Evolutionary conservation across 495 filamentous ascomycete species (phyloP), one percentile per base, ranked within the genome.

Genomic region (Cetradonia linearis): DNA sequence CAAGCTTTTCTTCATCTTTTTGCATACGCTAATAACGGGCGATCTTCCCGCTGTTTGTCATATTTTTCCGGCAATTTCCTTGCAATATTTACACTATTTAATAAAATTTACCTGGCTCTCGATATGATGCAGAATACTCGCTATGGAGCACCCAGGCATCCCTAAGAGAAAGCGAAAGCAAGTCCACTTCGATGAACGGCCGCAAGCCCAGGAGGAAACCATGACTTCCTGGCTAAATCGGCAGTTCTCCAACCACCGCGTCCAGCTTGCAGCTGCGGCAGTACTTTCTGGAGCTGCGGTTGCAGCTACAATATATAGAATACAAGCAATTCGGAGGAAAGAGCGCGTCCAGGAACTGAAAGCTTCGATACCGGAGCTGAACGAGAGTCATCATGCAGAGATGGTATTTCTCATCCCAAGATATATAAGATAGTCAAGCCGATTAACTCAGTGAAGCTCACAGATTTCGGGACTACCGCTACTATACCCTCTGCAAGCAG

Each of bases 251-350:
- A 78, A 78, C 20, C 78, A 81, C 47, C 72, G 76, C 62, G 76
- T 77, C 3, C 90, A 92, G 71, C 78, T 95, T 54, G 83, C 82
- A 25, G 82, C 86, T 18, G 89, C 88, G 0, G 89, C 89, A 6
- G 73, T 91, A 7, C 72, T 88, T 6, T 91, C 88, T 0, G 88
- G 87, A 27, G 82, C 83, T 38, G 79, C 87, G 33, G 87, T 88
- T 31, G 88, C 87, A 11, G 77, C 80, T 42, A 77, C 82, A 13
- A 84, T 95, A 40, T 74, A 88, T 55, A 82, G 85, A 47, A 87
- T 84, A 64, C 88, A 93, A 67, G 77, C 78, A 57, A 75, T 86
- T 40, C 77, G 76, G 54, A 71, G 84, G 44, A 79, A 78, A 65
- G 80, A 82, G 63, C 81, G 81, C 31, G 72, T 91, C 7, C 74